phyloP scores from a whole-genome alignment of 805 yeast genomes.

The Zygoascus ofunaensis region DNA sequence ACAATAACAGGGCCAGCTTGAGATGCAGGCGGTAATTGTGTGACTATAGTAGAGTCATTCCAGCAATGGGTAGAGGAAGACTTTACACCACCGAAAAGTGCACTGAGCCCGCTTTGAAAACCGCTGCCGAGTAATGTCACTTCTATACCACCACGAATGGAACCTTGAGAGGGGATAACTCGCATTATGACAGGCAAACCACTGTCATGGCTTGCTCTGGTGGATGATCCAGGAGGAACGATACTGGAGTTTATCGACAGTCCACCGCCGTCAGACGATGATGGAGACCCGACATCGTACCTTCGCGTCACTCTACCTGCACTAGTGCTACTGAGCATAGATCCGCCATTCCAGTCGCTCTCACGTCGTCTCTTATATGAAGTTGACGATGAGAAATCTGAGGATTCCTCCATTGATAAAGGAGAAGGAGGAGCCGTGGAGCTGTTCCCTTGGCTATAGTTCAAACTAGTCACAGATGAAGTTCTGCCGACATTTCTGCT shows the following conservation, averaged over 20 bases:
- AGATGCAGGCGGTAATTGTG: conserved; percentile 86
- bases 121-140: conserved; percentile 82
- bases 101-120: conserved; percentile 72
- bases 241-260: not conserved
- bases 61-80: conserved; percentile 80
- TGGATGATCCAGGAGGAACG: not conserved
- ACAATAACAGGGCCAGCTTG: conserved; percentile 89
- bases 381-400: conserved; percentile 16
- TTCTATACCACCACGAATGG: conserved; percentile 92
- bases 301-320: not conserved
- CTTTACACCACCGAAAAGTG: conserved; percentile 62
- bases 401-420: conserved; percentile 30
- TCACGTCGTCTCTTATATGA: conserved; percentile 18
- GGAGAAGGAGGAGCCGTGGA: conserved; percentile 21
- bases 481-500: not conserved
- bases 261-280: conserved; percentile 8
- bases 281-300: conserved; percentile 6
- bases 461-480: not conserved
- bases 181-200: conserved; percentile 58
- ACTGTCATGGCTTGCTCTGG: not conserved
- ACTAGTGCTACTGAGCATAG: not conserved
- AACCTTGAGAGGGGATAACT: conserved; percentile 92
- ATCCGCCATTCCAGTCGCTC: conserved; percentile 11
- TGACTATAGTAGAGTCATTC: conserved; percentile 90
- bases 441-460: not conserved